phyloP scores from a whole-genome alignment of 768 basidiomycete species.

The Hemileccinum impolitum region DNA sequence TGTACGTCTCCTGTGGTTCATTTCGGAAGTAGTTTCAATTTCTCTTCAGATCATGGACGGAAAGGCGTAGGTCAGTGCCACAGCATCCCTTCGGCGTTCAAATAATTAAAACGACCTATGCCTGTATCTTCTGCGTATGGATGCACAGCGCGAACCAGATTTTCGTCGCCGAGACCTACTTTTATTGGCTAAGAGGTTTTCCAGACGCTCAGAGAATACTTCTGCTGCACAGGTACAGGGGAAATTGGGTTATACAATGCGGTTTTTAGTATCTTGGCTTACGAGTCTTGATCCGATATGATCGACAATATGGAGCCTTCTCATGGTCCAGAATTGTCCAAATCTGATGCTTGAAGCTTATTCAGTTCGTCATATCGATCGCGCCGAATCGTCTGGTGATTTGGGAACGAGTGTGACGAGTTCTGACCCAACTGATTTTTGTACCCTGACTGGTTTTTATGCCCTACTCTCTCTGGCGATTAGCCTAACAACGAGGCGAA shows the following conservation, averaged over 20 bases:
- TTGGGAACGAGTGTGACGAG: no score
- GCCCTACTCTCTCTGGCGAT: no score
- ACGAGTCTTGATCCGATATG: neutral
- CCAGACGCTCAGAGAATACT: neutral
- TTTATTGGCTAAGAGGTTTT: neutral
- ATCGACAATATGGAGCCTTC: no score
- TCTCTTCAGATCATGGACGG: conserved; percentile 18
- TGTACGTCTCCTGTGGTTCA: conserved; percentile 7
- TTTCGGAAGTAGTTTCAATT: neutral
- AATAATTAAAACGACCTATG: neutral
- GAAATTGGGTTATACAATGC: no score
- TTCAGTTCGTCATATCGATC: neutral
- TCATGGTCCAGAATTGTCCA: no score
- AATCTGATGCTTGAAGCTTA: neutral
- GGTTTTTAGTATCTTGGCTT: neutral
- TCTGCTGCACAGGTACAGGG: neutral
- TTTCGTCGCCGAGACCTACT: neutral
- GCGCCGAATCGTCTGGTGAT: no score
- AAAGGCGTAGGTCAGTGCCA: conserved; percentile 14
- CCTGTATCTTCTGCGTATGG: neutral
- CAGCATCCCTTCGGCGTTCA: neutral
- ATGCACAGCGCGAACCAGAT: neutral
- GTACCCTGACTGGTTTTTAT: no score
- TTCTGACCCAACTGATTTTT: no score
- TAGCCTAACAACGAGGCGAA: no score